Percentiles rank a stretch among this genome's conserved stretches.
phyloP scores from a whole-genome alignment of 441 rosid species.

The Erodium trifolium region DNA sequence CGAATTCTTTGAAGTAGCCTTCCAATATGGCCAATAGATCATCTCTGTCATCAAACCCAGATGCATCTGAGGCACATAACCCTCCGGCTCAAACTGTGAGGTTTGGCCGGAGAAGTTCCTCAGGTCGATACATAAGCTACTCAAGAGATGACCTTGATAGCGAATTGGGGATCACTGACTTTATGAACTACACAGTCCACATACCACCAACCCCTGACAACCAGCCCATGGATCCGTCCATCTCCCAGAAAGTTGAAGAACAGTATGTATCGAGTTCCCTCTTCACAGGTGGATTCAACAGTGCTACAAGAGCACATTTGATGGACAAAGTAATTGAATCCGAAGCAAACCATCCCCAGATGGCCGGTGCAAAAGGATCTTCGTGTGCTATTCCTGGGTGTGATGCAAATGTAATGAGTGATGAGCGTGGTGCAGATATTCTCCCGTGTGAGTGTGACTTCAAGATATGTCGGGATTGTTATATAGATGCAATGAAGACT shows the following conservation, averaged over 20 bases:
- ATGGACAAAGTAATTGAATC: constrained; percentile 78
- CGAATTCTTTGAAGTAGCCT: constrained; percentile 16
- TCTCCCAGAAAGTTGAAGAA: constrained; percentile 28
- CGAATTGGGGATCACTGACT: constrained; percentile 38
- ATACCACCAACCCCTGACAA: constrained; percentile 83
- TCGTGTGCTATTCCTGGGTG: constrained; percentile 72
- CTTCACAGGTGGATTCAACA: constrained; percentile 26
- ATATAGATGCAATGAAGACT: constrained; percentile 44
- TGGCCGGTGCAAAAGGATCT: constrained; percentile 36
- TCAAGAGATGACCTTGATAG: constrained; percentile 40
- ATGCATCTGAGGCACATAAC: constrained; percentile 44
- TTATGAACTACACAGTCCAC: constrained; percentile 60
- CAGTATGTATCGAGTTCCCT: constrained; percentile 59
- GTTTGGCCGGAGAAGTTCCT: constrained; percentile 36
- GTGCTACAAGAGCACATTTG: constrained; percentile 58
- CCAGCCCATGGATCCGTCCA: constrained; percentile 47
- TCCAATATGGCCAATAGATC: constrained; percentile 58
- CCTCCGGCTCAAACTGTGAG: constrained; percentile 51
- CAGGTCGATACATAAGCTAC: constrained; percentile 45
- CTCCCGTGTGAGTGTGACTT: constrained; percentile 68
- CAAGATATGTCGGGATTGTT: constrained; percentile 64
- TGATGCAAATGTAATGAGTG: constrained; percentile 51
- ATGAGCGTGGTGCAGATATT: constrained; percentile 33
- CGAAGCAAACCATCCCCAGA: constrained; percentile 78
- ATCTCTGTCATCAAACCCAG: constrained; percentile 47